phyloP scores from a whole-genome alignment of 805 yeast genomes.

The Pichia thaimueangensis region DNA sequence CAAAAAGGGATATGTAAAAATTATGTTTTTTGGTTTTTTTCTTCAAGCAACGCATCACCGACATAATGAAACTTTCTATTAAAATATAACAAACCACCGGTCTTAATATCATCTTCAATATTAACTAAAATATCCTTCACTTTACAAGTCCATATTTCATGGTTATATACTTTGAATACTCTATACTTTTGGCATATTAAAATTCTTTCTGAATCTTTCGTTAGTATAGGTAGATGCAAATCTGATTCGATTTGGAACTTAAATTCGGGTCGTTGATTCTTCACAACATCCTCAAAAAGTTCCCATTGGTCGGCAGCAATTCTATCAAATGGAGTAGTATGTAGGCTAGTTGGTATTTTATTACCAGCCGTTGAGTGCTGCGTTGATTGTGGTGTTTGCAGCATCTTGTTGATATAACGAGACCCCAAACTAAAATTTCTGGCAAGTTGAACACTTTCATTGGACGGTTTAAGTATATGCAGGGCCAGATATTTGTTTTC shows the following conservation, averaged over 20 bases:
- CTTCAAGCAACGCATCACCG: conserved; percentile 22
- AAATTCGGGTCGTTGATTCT: conserved; percentile 10
- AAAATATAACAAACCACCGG: conserved; percentile 65
- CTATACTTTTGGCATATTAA: conserved; percentile 53
- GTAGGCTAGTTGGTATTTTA: conserved; percentile 13
- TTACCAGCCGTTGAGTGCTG: no score
- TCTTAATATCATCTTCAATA: conserved; percentile 27
- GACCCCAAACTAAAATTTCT: conserved; percentile 54
- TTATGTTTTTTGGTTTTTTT: not conserved
- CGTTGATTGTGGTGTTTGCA: conserved; percentile 16
- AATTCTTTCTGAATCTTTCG: conserved; percentile 47
- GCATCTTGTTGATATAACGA: conserved; percentile 39
- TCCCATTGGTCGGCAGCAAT: conserved; percentile 33
- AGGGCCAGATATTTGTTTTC: conserved; percentile 56
- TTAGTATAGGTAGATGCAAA: conserved; percentile 47
- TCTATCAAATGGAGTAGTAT: conserved; percentile 49
- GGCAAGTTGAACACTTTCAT: conserved; percentile 51
- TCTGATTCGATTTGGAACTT: conserved; percentile 14
- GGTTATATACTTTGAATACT: conserved; percentile 64
- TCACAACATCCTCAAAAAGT: conserved; percentile 22
- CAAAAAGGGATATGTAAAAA: no score
- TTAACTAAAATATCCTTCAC: conserved; percentile 50
- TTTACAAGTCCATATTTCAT: conserved; percentile 84
- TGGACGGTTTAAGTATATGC: conserved; percentile 64
- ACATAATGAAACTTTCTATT: conserved; percentile 52